These are phyloP conservation scores for Lagenidium sp. DNA, from an alignment of 352 stramenopile species.

Conservation along the genomic window DNA sequence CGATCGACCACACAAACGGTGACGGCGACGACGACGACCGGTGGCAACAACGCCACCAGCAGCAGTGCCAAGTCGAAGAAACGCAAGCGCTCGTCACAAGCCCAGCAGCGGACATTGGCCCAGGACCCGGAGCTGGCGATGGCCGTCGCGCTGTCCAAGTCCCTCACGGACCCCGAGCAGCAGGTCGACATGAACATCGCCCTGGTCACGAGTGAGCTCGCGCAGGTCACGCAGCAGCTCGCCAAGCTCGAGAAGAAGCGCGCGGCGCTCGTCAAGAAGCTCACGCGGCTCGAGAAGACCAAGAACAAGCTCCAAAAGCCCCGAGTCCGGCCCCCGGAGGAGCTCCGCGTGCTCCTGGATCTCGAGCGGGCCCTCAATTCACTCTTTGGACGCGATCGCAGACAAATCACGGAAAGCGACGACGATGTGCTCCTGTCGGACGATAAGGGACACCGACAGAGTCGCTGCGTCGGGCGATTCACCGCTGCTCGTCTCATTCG, in stretches of 20 bases:
- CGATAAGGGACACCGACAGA: no score
- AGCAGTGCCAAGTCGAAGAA: conserved; percentile 15
- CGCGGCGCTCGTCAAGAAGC: conserved; percentile 27
- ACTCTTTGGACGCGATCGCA: no score
- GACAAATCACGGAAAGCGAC: no score
- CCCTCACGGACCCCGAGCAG: conserved; percentile 24
- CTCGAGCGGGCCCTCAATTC: conserved; percentile 1
- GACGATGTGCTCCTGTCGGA: no score
- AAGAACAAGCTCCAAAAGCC: conserved; percentile 36
- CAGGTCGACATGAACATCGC: conserved; percentile 35
- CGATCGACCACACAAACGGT: neutral
- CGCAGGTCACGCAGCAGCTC: conserved; percentile 35
- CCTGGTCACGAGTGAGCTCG: conserved; percentile 29
- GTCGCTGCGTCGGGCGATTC: no score
- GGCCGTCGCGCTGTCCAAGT: conserved; percentile 26
- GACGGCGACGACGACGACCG: neutral
- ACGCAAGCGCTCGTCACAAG: conserved; percentile 3
- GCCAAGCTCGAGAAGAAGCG: conserved; percentile 34
- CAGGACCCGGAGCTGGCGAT: conserved; percentile 31
- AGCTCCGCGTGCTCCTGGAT: conserved; percentile 3
- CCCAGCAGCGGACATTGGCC: conserved; percentile 14
- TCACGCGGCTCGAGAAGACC: conserved; percentile 35
- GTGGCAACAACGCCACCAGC: neutral
- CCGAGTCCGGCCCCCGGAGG: conserved; percentile 10
- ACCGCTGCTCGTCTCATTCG: no score